Conservation (phyloP, 2,329 filamentous ascomycete species). For the Aureobasidium sp. region DNA sequence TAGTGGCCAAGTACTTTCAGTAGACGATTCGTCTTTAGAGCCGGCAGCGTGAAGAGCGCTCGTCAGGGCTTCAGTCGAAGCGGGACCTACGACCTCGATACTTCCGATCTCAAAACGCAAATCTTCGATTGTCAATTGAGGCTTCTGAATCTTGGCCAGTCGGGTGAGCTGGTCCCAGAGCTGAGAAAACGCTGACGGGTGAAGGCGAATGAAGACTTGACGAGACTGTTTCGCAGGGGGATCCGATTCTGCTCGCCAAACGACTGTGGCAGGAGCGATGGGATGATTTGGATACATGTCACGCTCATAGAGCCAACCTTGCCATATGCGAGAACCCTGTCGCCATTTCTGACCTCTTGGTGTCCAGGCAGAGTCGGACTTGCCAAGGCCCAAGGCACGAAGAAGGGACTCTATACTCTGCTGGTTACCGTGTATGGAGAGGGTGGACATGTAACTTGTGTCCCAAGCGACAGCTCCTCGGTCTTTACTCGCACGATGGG, state of each 20-base stretch:
- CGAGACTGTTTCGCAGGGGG: slow-evolving; percentile 20
- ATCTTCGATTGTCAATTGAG: slow-evolving; percentile 56
- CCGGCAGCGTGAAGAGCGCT: slow-evolving; percentile 52
- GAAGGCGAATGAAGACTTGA: slow-evolving; percentile 62
- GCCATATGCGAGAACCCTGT: slow-evolving; percentile 47
- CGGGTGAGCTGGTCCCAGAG: slow-evolving; percentile 55
- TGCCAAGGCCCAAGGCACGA: slow-evolving; percentile 52
- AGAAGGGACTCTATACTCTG: slow-evolving; percentile 58
- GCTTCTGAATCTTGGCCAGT: slow-evolving; percentile 51
- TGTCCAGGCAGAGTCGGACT: slow-evolving; percentile 46
- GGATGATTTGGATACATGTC: slow-evolving; percentile 42
- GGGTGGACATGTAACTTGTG: slow-evolving; percentile 85
- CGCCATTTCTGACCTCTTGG: slow-evolving; percentile 63
- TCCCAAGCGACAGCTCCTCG: slow-evolving; percentile 84
- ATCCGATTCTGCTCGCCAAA: slow-evolving; percentile 56
- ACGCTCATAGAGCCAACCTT: slow-evolving; percentile 49
- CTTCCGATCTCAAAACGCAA: slow-evolving; percentile 64
- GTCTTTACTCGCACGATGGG: slow-evolving; percentile 67
- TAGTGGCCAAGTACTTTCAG: slow-evolving; percentile 37
- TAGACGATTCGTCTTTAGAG: slow-evolving; percentile 24
- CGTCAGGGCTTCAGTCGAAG: slow-evolving; percentile 68
- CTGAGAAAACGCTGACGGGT: slow-evolving; percentile 71
- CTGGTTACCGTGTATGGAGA: slow-evolving; percentile 62
- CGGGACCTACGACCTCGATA: slow-evolving; percentile 62
- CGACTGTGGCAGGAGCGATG: slow-evolving; percentile 62